These are phyloP conservation scores for Panaeolus papilionaceus DNA, from an alignment of 768 basidiomycete species.

Conservation along the genomic window DNA sequence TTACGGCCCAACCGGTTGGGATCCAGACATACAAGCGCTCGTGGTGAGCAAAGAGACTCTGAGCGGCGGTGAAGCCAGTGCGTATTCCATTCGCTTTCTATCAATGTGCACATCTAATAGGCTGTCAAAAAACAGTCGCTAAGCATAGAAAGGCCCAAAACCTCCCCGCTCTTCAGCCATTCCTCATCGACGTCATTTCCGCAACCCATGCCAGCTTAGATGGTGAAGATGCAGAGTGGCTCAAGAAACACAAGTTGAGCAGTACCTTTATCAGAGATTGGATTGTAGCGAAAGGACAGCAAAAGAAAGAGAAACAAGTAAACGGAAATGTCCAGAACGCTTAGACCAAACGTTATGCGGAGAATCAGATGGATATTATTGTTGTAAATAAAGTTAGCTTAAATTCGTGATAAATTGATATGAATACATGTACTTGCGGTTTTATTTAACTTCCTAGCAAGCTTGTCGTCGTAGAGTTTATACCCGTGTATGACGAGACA, in stretches of 20 bases:
- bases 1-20: constrained; percentile 89
- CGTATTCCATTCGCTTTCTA: constrained; percentile 35
- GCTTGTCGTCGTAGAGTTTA: no score
- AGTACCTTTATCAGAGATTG: constrained; percentile 92
- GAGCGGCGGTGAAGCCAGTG: constrained; percentile 75
- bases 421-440: no score
- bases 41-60: constrained; percentile 93
- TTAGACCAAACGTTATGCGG: not conserved
- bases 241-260: constrained; percentile 90
- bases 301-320: constrained; percentile 30
- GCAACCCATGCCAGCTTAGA: constrained; percentile 63
- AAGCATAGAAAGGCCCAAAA: constrained; percentile 57
- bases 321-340: not conserved
- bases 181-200: constrained; percentile 91
- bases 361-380: not conserved
- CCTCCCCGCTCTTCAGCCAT: constrained; percentile 67
- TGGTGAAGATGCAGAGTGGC: constrained; percentile 66
- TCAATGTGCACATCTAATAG: not conserved
- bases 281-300: constrained; percentile 58
- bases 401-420: not conserved
- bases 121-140: constrained; percentile 55
- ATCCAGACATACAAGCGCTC: constrained; percentile 88
- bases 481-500: no score
- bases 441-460: no score
- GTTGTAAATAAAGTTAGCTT: not conserved